A percentile compares a stretch with the other conserved stretches of the same genome.
Evolutionary conservation across 2,329 filamentous ascomycete genomes (phyloP).

Genomic region (Apiospora sp.): DNA sequence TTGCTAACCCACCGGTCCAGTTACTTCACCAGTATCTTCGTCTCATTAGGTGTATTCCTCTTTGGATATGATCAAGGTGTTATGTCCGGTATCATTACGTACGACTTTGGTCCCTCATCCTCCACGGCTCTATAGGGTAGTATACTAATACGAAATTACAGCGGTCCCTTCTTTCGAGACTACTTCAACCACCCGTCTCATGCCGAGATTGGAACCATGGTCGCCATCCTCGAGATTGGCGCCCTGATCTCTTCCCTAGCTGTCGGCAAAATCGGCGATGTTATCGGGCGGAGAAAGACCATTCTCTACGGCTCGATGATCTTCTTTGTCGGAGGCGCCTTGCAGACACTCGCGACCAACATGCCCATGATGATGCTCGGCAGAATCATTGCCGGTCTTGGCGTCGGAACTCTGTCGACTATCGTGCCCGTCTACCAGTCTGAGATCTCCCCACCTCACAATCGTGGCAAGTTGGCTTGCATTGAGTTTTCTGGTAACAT

Average conservation of each 20-base stretch:
- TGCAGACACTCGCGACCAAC: conserved; percentile 82
- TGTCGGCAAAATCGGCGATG: conserved; percentile 88
- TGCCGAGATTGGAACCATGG: conserved; percentile 94
- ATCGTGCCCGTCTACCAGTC: conserved; percentile 95
- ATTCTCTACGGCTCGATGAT: conserved; percentile 94
- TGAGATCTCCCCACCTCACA: conserved; percentile 95
- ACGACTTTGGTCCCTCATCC: conserved; percentile 41
- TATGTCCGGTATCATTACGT: conserved; percentile 80
- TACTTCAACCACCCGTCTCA: conserved; percentile 91
- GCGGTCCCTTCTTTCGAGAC: conserved; percentile 85
- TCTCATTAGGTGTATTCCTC: conserved; percentile 85
- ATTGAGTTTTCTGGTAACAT: conserved; percentile 99
- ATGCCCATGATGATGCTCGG: conserved; percentile 92
- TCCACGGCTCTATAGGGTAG: not conserved
- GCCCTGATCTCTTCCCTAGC: conserved; percentile 88
- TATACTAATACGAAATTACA: conserved; percentile 46
- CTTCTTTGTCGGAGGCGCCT: conserved; percentile 83
- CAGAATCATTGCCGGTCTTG: conserved; percentile 83
- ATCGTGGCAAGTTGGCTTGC: conserved; percentile 92
- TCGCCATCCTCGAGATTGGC: conserved; percentile 93
- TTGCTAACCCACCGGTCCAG: conserved; percentile 53
- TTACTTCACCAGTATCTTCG: conserved; percentile 94
- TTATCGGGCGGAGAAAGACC: conserved; percentile 87
- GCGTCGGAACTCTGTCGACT: conserved; percentile 87
- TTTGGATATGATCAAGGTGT: conserved; percentile 92